A percentile compares a stretch with the other conserved stretches of the same genome.
These are phyloP conservation scores for Lepidium campestre DNA, from an alignment of 441 rosid species.

Conservation along the genomic window DNA sequence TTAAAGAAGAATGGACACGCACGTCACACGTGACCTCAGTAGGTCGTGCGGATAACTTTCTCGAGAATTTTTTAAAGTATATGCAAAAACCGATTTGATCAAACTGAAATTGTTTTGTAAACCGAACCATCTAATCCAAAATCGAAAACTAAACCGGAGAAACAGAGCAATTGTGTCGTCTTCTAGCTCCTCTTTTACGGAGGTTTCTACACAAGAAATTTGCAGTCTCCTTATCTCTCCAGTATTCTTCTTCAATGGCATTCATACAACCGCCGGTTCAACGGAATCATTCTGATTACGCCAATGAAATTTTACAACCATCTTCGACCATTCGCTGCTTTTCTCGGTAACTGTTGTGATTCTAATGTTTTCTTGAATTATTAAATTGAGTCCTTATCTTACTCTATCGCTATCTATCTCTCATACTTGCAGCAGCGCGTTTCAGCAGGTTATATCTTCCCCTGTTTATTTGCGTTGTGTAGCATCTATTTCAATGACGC, in stretches of 20 bases:
- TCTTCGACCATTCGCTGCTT: neutral
- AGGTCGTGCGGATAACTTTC: too few relatives aligned
- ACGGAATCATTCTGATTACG: neutral
- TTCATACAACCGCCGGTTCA: neutral
- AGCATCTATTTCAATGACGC: constrained; percentile 4
- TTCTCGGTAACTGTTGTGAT: neutral
- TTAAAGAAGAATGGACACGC: too few relatives aligned
- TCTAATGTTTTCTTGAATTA: neutral
- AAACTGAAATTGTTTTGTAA: neutral
- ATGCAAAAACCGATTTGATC: neutral
- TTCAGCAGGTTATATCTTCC: neutral
- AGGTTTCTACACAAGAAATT: neutral
- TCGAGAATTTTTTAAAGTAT: too few relatives aligned
- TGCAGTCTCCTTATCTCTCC: neutral
- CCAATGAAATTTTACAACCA: neutral
- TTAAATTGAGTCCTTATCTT: neutral
- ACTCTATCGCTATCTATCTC: neutral
- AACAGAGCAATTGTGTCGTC: neutral
- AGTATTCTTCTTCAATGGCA: neutral
- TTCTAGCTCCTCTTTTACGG: neutral
- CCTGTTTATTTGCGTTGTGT: neutral
- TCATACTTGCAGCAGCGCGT: neutral
- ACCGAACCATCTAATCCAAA: neutral
- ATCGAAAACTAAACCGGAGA: neutral
- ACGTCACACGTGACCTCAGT: too few relatives aligned